Conservation (phyloP, 495 filamentous ascomycete genomes). For the Podospora pseudopauciseta region DNA sequence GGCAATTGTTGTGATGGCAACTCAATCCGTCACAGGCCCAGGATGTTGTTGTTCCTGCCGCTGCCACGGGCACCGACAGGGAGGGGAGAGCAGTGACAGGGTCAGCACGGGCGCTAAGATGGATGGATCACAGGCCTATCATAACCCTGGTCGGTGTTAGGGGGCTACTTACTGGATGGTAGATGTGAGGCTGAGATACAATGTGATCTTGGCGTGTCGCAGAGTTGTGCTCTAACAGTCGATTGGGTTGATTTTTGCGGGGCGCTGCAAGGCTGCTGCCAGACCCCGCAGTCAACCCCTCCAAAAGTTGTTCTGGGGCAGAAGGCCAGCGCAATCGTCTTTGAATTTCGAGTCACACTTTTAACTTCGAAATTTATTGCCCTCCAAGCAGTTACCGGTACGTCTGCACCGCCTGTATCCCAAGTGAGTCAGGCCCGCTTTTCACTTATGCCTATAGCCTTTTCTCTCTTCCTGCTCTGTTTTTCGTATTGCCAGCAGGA, state of each 20-base stretch:
- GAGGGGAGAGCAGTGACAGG: constrained; percentile 10
- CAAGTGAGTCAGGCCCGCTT: constrained; percentile 4
- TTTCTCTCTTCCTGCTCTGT: neutral
- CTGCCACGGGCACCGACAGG: constrained; percentile 20
- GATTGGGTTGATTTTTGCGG: neutral
- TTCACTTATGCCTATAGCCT: neutral
- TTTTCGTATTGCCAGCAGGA: neutral
- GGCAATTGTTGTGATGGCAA: constrained; percentile 16
- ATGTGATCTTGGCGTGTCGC: neutral
- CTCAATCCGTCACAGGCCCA: constrained; percentile 9
- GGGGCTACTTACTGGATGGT: neutral
- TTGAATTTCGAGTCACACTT: constrained; percentile 12
- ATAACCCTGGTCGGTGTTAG: neutral
- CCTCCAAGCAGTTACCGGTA: neutral
- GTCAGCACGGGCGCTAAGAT: constrained; percentile 22
- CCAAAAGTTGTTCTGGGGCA: neutral
- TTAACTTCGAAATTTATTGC: neutral
- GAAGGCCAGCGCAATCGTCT: neutral
- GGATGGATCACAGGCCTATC: constrained; percentile 1
- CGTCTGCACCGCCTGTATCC: neutral
- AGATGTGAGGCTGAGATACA: neutral
- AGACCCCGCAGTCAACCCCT: constrained; percentile 8
- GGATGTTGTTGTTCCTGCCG: constrained; percentile 16
- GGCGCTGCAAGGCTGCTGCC: neutral
- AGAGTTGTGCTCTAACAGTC: neutral